Percentiles rank a stretch among this genome's conserved stretches.
Conservation (phyloP, 2,329 filamentous ascomycete genomes). For the Colletotrichum tropicicola region DNA sequence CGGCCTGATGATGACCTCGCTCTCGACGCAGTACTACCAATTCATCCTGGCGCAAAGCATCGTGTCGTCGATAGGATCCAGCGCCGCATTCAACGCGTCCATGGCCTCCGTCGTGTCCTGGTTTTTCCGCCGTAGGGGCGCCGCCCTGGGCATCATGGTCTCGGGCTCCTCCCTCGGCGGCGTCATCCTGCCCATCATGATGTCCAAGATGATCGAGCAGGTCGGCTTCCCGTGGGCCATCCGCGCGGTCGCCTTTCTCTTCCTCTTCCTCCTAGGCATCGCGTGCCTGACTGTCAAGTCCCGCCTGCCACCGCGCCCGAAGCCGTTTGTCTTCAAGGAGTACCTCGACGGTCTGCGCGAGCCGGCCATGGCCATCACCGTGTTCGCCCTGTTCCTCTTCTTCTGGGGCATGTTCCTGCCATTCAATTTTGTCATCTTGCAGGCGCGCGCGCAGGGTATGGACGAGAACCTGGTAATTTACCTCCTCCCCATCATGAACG, state of each 20-base stretch:
- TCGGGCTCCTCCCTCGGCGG: constrained; percentile 65
- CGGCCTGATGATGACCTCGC: constrained; percentile 71
- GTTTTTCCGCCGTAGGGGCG: constrained; percentile 61
- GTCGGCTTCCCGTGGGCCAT: constrained; percentile 60
- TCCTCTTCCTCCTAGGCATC: constrained; percentile 47
- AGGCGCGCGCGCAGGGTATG: constrained; percentile 55
- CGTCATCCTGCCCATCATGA: constrained; percentile 68
- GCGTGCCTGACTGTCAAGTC: constrained; percentile 47
- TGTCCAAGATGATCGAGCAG: constrained; percentile 59
- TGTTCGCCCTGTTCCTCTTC: constrained; percentile 61
- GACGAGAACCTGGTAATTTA: constrained; percentile 52
- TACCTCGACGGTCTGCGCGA: constrained; percentile 58
- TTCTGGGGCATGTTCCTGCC: constrained; percentile 64
- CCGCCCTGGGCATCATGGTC: constrained; percentile 62
- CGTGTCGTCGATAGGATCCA: constrained; percentile 50
- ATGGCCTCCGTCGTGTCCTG: constrained; percentile 56
- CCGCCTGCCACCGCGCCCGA: constrained; percentile 54
- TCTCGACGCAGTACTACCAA: constrained; percentile 55
- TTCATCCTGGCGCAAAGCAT: constrained; percentile 53
- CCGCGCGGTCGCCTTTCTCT: constrained; percentile 55
- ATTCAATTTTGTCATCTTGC: constrained; percentile 61
- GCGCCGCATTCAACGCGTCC: constrained; percentile 51
- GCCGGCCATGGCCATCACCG: constrained; percentile 51
- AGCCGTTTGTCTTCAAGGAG: constrained; percentile 54
- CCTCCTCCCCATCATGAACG: constrained; percentile 66